These are phyloP conservation scores for Penicillium turbatum DNA, from an alignment of 495 filamentous ascomycete species.

Conservation along the genomic window DNA sequence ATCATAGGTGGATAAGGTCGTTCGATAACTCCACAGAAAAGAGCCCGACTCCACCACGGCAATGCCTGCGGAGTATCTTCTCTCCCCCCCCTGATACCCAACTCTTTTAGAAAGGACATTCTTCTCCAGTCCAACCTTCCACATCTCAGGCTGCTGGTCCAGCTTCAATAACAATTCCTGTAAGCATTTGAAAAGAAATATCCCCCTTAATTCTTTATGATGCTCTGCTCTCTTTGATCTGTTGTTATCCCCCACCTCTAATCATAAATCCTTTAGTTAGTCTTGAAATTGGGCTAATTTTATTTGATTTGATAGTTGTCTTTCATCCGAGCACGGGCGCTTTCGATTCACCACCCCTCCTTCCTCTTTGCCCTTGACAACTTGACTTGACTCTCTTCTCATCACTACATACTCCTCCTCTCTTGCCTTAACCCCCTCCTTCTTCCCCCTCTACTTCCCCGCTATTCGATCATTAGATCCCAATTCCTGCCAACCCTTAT, in stretches of 20 bases:
- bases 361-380: background rate
- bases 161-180: constrained; percentile 10
- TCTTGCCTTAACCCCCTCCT: background rate
- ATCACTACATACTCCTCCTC: constrained; percentile 7
- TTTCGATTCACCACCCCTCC: constrained; percentile 6
- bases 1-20: too few relatives aligned
- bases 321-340: constrained; percentile 1
- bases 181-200: background rate
- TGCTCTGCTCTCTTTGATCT: too few relatives aligned
- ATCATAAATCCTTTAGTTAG: background rate
- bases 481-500: background rate
- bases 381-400: constrained; percentile 4
- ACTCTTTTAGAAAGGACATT: background rate
- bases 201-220: too few relatives aligned
- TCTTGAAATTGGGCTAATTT: constrained; percentile 1
- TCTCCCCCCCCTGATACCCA: constrained; percentile 3
- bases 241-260: too few relatives aligned
- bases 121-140: background rate
- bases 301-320: background rate
- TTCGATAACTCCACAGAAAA: background rate
- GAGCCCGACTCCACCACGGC: constrained; percentile 1
- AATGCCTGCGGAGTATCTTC: constrained; percentile 13
- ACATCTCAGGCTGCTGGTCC: constrained; percentile 11
- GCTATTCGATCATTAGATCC: constrained; percentile 10
- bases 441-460: background rate